phyloP scores from a whole-genome alignment of 257 asterid species.

The Haberlea rhodopensis region DNA sequence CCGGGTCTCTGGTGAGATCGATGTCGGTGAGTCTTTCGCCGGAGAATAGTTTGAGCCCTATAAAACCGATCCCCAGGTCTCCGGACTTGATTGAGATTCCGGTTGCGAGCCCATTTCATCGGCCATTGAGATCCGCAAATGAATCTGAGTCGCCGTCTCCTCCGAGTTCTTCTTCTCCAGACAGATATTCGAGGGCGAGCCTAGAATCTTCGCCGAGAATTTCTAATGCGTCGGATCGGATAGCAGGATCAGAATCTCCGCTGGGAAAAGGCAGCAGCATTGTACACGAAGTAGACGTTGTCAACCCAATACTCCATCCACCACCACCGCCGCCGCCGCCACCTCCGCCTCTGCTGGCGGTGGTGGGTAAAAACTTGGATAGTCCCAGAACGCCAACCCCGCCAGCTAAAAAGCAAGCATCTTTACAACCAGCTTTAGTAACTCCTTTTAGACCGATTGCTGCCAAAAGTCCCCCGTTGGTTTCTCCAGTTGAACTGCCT shows the following conservation, averaged over 20 bases:
- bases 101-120: constrained; percentile 34
- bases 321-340: constrained; percentile 48
- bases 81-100: constrained; percentile 80
- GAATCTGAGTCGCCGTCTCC: constrained; percentile 50
- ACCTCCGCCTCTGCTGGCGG: constrained; percentile 30
- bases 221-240: constrained; percentile 43
- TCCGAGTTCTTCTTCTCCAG: constrained; percentile 69
- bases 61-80: constrained; percentile 60
- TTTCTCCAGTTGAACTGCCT: constrained; percentile 64
- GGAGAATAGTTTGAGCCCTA: constrained; percentile 62
- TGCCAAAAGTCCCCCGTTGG: constrained; percentile 36
- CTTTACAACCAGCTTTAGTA: constrained; percentile 44
- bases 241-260: constrained; percentile 28
- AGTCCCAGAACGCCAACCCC: constrained; percentile 69
- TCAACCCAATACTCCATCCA: constrained; percentile 27
- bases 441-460: constrained; percentile 49
- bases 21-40: constrained; percentile 78
- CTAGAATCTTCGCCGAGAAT: constrained; percentile 58
- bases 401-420: constrained; percentile 27
- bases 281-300: constrained; percentile 19
- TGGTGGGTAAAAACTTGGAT: constrained; percentile 47
- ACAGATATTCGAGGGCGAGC: constrained; percentile 54
- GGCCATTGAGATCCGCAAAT: constrained; percentile 17
- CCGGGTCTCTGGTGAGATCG: constrained; percentile 80
- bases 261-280: constrained; percentile 27